Conservation (phyloP, 805 yeast species). For the Candida adriatica region DNA sequence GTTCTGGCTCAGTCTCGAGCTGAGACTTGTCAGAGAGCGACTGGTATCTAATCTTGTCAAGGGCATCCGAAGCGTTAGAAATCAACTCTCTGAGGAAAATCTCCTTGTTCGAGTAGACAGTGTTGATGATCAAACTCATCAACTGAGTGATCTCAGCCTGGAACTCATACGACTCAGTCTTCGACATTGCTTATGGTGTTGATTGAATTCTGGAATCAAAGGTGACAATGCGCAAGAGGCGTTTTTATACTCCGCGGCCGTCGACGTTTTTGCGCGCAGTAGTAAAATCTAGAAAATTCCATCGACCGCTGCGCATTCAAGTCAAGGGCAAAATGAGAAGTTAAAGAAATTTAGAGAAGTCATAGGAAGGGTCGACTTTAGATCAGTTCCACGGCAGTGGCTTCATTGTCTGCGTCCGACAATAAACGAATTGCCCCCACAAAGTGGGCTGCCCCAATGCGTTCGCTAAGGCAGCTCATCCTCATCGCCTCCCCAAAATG, state of each 20-base stretch:
- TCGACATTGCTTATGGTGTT: slow-evolving; percentile 11
- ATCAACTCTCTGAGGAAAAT: slow-evolving; percentile 98
- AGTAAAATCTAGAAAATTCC: slow-evolving; percentile 10
- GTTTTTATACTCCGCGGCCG: slow-evolving; percentile 1
- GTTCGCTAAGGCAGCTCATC: too few species aligned
- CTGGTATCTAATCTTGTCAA: slow-evolving; percentile 97
- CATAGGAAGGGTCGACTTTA: too few species aligned
- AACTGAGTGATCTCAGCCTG: slow-evolving; percentile 99
- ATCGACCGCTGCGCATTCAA: too few species aligned
- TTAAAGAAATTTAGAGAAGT: too few species aligned
- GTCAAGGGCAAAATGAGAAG: too few species aligned
- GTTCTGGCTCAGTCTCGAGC: slow-evolving; percentile 92
- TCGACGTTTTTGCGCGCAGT: slow-evolving; percentile 5
- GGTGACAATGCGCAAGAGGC: slow-evolving; percentile 2
- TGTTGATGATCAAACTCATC: slow-evolving; percentile 99
- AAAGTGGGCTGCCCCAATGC: too few species aligned
- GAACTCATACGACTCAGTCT: slow-evolving; percentile 83
- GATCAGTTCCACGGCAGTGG: too few species aligned
- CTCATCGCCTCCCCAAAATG: too few species aligned
- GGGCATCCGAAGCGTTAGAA: slow-evolving; percentile 98
- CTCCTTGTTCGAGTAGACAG: slow-evolving; percentile 99
- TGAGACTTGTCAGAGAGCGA: slow-evolving; percentile 87
- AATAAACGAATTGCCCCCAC: too few species aligned
- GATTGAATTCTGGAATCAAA: background rate
- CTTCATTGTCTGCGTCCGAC: too few species aligned